phyloP scores from a whole-genome alignment of 306 rosid genomes.

The Fragaria ananassa region DNA sequence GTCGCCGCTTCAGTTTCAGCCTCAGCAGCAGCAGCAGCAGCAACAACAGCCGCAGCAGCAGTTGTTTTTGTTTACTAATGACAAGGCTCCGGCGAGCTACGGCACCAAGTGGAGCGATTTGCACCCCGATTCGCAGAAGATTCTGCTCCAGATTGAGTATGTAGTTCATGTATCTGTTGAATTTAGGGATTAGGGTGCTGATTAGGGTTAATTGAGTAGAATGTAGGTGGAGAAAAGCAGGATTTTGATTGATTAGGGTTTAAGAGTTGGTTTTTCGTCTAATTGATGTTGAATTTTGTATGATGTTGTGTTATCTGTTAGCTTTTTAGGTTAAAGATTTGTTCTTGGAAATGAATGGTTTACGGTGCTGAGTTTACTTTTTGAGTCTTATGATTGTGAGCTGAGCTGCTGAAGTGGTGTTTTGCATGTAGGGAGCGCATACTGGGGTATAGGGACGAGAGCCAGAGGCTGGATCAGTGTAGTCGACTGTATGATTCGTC shows the following conservation, averaged over 20 bases:
- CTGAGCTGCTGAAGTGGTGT: slow-evolving; percentile 12
- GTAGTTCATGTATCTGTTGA: slow-evolving; percentile 7
- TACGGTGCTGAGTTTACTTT: background rate
- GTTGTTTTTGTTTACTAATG: slow-evolving; percentile 67
- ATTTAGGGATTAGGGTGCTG: background rate
- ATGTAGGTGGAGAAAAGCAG: background rate
- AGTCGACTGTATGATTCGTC: slow-evolving; percentile 90
- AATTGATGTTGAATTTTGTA: background rate
- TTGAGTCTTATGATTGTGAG: background rate
- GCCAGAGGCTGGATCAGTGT: slow-evolving; percentile 92
- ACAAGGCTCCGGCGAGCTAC: slow-evolving; percentile 75
- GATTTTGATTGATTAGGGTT: slow-evolving; percentile 10
- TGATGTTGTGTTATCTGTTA: background rate
- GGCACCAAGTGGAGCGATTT: slow-evolving; percentile 91
- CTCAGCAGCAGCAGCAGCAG: slow-evolving; percentile 32
- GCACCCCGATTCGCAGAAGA: slow-evolving; percentile 91
- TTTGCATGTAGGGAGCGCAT: slow-evolving; percentile 61
- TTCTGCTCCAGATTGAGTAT: slow-evolving; percentile 85
- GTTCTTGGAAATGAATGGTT: background rate
- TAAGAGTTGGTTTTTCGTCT: background rate
- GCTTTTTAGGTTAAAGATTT: background rate
- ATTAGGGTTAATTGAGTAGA: slow-evolving; percentile 7
- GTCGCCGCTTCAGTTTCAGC: slow-evolving; percentile 11
- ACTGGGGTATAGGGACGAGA: slow-evolving; percentile 81
- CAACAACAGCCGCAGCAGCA: slow-evolving; percentile 39